Conservation (phyloP, 192 early-diverging fungal genomes). For the Umbelopsis sp. region DNA sequence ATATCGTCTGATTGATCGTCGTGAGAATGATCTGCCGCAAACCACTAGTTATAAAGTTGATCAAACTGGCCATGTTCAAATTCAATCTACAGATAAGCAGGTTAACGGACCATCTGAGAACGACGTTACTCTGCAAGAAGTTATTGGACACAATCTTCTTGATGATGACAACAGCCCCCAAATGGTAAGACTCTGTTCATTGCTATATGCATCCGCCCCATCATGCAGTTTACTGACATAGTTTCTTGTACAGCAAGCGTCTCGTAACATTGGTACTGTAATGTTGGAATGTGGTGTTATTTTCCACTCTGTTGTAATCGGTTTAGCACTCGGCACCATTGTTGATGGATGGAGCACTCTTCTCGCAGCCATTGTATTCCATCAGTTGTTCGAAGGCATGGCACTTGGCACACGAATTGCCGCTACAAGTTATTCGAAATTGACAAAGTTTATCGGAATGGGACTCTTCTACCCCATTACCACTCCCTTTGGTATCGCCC, state of each 20-base stretch:
- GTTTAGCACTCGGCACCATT: conserved; percentile 67
- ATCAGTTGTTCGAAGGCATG: conserved; percentile 69
- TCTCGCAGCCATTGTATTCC: conserved; percentile 67
- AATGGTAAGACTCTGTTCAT: neutral
- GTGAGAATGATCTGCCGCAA: neutral
- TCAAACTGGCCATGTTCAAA: conserved; percentile 17
- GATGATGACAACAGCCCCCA: neutral
- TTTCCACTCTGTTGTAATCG: conserved; percentile 76
- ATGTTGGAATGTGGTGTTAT: conserved; percentile 76
- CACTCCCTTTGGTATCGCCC: conserved; percentile 81
- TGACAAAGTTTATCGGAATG: conserved; percentile 53
- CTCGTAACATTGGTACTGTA: conserved; percentile 53
- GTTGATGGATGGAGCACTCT: conserved; percentile 61
- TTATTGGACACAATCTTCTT: neutral
- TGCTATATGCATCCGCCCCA: neutral
- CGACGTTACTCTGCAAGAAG: neutral
- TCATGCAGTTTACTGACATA: neutral
- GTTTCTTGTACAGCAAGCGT: conserved; percentile 21
- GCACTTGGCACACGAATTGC: conserved; percentile 74
- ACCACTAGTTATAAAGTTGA: neutral
- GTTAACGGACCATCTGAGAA: too few species aligned
- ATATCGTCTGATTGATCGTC: neutral
- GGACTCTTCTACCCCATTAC: conserved; percentile 63
- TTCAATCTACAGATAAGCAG: neutral
- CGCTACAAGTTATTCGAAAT: conserved; percentile 38